Evolutionary conservation across 495 filamentous ascomycete genomes (phyloP), one percentile per base, ranked within the genome.

Genomic region (Staphylotrichum tortipilum): DNA sequence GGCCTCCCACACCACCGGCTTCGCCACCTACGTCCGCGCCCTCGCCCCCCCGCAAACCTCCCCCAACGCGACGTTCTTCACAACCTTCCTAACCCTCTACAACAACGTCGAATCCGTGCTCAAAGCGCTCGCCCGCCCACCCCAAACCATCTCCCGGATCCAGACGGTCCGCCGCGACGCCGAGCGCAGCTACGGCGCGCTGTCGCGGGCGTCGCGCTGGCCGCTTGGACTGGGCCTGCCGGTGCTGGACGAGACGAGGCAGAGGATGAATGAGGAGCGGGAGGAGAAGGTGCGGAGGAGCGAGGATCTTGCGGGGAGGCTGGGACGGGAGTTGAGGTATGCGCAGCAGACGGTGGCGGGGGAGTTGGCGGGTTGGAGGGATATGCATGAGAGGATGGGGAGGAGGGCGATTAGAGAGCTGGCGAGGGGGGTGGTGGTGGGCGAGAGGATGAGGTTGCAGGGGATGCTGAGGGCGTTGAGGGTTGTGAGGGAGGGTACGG

Each of bases 281-380:
- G 81, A 84, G 58, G 79, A 86, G 43, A 88, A 84, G 59, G 84
- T 85, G 22, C 73, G 74, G 38, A 77, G 79, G 21, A 76, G 74
- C 12, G 75, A 83, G 53, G 63, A 71, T 15, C 86, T 95, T 56
- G 68, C 85, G 8, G 73, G 79, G 29, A 73, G 71, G 21, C 62
- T 95, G 15, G 81, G 83, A 0, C 78, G 78, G 40, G 94, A 99
- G 60, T 65, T 99, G 17, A 70, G 86, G 29, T 96, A 94, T 62
- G 95, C 89, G 43, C 90, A 95, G 67, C 86, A 90, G 64, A 87
- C 90, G 9, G 90, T 96, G 6, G 91, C 94, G 11, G 74, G 80
- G 7, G 94, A 99, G 64, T 62, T 99, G 50, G 91, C 92, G 1
- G 90, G 88, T 2, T 97, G 91, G 85, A 87, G 94, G 58, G 88